Conservation (phyloP, 1,284 basidiomycete species). For the Veloporphyrellus conicus region DNA sequence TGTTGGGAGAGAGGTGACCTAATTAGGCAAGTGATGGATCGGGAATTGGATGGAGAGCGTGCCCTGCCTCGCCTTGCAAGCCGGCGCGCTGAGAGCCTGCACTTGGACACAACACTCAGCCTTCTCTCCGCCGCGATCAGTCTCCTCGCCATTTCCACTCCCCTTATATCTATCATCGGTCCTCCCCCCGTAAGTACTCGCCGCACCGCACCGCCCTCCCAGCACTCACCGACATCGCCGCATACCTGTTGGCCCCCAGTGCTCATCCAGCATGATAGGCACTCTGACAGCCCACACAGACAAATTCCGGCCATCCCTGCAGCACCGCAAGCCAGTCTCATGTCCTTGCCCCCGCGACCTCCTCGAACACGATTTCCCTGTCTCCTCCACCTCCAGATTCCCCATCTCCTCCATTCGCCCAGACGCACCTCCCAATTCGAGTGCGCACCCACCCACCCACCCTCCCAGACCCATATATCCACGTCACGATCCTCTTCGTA, state of each 20-base stretch:
- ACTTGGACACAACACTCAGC: slow-evolving; percentile 1
- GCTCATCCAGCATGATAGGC: slow-evolving; percentile 19
- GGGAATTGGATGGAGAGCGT: slow-evolving; percentile 30
- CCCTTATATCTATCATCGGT: no score
- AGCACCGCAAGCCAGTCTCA: slow-evolving; percentile 12
- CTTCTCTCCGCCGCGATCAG: slow-evolving; percentile 12
- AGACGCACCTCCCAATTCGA: slow-evolving; percentile 23
- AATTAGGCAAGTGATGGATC: slow-evolving; percentile 25
- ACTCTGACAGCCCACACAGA: background rate
- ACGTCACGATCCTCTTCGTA: slow-evolving; percentile 31
- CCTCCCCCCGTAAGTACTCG: no score
- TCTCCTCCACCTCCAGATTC: slow-evolving; percentile 24
- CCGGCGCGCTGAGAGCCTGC: slow-evolving; percentile 27
- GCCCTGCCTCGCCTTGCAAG: slow-evolving; percentile 33
- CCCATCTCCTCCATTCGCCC: slow-evolving; percentile 31
- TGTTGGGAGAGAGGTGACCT: slow-evolving; percentile 28
- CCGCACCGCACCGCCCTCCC: no score
- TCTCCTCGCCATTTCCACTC: slow-evolving; percentile 1
- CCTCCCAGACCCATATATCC: slow-evolving; percentile 30
- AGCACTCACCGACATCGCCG: no score
- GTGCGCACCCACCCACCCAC: slow-evolving; percentile 18
- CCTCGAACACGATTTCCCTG: slow-evolving; percentile 24
- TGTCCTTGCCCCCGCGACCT: slow-evolving; percentile 11
- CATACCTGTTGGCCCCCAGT: no score
- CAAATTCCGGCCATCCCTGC: slow-evolving; percentile 14